Evolutionary conservation across 768 basidiomycete species (phyloP), one percentile per base, ranked within the genome.

Genomic region (Tremella fuciformis): DNA sequence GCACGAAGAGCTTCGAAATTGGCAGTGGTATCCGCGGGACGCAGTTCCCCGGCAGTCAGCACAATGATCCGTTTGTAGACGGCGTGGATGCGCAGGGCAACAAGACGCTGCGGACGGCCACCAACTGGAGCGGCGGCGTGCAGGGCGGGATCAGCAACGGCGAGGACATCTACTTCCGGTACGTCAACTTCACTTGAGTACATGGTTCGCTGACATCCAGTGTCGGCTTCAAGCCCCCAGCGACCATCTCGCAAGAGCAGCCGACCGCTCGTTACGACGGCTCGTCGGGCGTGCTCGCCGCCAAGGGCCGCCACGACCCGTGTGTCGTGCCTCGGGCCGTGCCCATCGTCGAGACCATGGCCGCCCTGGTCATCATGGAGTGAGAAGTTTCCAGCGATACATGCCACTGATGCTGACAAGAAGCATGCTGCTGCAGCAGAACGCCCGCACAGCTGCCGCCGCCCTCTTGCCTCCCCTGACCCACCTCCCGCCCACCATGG

Each of bases 131-230:
- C 71, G 96, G 96, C 47, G 96, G 96, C 51, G 82, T 97, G 55
- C 96, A 99, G 79, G 96, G 96, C 40, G 96, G 96, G 24, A 98
- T 99, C 75, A 88, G 91, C 46, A 99, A 99, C 74, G 91, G 91
- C 38, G 92, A 99, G 80, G 85, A 90, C 71, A 87, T 99, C 69
- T 99, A 97, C 82, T 99, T 99, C 82, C 84, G 91, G 91, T 88
- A 69, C 64, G 84, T 71, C 29, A 46, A 18, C 42, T 6, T 8
- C 8, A 15, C 7, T 4, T 15, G 15, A 22, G n/a, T 46, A 15
- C 8, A 46, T 22, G 22, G 42, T 46, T 15, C 8, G n/a, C 22
- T n/a, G 22, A n/a, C 8, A 22, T 15, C 9, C 63, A 96, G 92
- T 57, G 83, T 97, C 67, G 93, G 88, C 9, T 99, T 99, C 84